Evolutionary conservation across 495 filamentous ascomycete species (phyloP).

Genomic region (Neurospora sp.): DNA sequence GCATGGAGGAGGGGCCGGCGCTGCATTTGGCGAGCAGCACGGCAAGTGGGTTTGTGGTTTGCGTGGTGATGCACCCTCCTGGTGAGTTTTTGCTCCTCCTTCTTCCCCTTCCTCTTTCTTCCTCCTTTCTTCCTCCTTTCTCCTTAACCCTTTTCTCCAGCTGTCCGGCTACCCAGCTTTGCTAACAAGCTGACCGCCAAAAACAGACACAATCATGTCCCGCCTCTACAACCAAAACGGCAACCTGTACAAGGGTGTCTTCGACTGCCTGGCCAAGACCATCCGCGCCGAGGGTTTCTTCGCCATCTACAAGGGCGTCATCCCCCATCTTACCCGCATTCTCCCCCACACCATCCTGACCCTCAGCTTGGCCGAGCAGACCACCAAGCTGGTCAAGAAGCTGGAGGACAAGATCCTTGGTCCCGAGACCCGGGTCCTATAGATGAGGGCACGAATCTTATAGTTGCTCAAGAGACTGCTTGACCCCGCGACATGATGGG

Average conservation of each 20-base stretch:
- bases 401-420: slow-evolving; percentile 57
- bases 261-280: slow-evolving; percentile 87
- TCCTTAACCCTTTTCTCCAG: not conserved
- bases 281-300: slow-evolving; percentile 82
- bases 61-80: slow-evolving; percentile 96
- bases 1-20: slow-evolving; percentile 82
- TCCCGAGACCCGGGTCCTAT: slow-evolving; percentile 23
- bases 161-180: not conserved
- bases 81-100: slow-evolving; percentile 39
- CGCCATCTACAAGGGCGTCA: slow-evolving; percentile 96
- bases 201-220: slow-evolving; percentile 90
- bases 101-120: not conserved
- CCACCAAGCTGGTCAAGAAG: slow-evolving; percentile 77
- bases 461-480: not conserved
- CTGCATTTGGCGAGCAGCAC: slow-evolving; percentile 84
- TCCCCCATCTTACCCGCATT: slow-evolving; percentile 89
- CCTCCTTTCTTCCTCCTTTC: not conserved
- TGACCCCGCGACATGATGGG: not conserved
- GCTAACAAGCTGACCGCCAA: not conserved
- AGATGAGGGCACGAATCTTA: not conserved
- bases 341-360: slow-evolving; percentile 92
- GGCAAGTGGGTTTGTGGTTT: slow-evolving; percentile 90
- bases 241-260: slow-evolving; percentile 84
- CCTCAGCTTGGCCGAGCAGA: slow-evolving; percentile 90
- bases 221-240: slow-evolving; percentile 98